Evolutionary conservation across 2,329 filamentous ascomycete species (phyloP), one percentile per base, ranked within the genome.

Genomic region (Trichoderma koningii): DNA sequence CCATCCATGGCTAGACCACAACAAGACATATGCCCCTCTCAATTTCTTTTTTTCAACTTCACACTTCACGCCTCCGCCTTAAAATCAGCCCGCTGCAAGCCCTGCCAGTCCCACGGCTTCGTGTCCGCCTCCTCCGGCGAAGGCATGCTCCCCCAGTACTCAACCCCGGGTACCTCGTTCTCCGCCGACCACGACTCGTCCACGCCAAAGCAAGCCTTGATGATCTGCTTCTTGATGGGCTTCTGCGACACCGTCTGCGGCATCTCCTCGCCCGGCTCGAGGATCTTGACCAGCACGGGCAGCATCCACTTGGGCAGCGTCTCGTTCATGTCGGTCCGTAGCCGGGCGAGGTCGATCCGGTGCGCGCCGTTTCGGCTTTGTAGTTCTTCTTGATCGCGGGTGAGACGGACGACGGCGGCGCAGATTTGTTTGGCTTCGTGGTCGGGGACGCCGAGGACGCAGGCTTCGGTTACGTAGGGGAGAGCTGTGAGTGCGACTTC

Each of bases 381-480:
- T 5, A 48, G 7, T 30, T 59, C 41, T 19, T 55, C 52, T 14
- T 64, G 61, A 23, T 64, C 55, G 3, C 48, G 47, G 6, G 61
- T 63, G 9, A 67, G 55, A 7, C 69, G 66, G 5, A 71, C 57
- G 21, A 71, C 55, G 14, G 69, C 69, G 3, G 61, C 70, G 41
- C 70, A 71, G 26, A 70, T 59, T 19, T 69, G 57, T 23, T 63
- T 68, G 1, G 64, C 57, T 23, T 70, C 67, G 44, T 69, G 55
- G 21, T 70, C 67, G 1, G 70, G 70, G 1, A 72, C 66, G 6
- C 56, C 69, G 26, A 71, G 48, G 26, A 71, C 65, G 12, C 50
- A 65, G 3, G 68, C 70, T 28, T 71, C 69, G 7, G 68, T 44
- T 28, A 72, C 63, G 51, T 71, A 71, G 2, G 68, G 65, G 0